Conservation (phyloP, 768 basidiomycete species). For the Termitomyces bulborhizus region DNA sequence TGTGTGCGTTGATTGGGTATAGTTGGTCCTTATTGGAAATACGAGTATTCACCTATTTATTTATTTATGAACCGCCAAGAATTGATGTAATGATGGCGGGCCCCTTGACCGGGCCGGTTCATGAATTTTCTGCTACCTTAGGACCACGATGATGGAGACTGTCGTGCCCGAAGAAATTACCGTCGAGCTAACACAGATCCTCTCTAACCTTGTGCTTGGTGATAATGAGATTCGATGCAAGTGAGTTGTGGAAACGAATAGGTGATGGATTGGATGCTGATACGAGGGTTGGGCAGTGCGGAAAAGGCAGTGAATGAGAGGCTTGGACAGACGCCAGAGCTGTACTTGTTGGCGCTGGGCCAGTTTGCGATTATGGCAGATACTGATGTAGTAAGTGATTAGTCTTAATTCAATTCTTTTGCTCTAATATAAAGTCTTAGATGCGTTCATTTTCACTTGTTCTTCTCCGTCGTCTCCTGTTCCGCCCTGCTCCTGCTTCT, state of each 20-base stretch:
- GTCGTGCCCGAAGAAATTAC: conserved; percentile 67
- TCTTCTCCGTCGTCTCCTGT: conserved; percentile 71
- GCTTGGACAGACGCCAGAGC: conserved; percentile 69
- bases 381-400: conserved; percentile 64
- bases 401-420: no score
- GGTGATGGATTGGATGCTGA: neutral
- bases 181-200: conserved; percentile 72
- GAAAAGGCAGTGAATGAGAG: conserved; percentile 81
- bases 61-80: no score
- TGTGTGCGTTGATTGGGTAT: no score
- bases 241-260: conserved; percentile 25
- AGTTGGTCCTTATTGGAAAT: no score
- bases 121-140: neutral
- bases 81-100: no score
- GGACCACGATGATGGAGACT: conserved; percentile 28
- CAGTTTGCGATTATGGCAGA: conserved; percentile 75
- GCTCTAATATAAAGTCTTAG: conserved; percentile 23
- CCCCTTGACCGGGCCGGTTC: no score
- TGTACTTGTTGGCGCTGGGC: conserved; percentile 71
- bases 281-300: conserved; percentile 35
- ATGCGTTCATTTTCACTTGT: conserved; percentile 60
- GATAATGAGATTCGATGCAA: conserved; percentile 78
- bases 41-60: no score
- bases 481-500: conserved; percentile 43
- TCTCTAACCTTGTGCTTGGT: conserved; percentile 78